Base-by-base conservation (phyloP, 1,139 yeast genomes). In the Geotrichum cucujoidarum region DNA sequence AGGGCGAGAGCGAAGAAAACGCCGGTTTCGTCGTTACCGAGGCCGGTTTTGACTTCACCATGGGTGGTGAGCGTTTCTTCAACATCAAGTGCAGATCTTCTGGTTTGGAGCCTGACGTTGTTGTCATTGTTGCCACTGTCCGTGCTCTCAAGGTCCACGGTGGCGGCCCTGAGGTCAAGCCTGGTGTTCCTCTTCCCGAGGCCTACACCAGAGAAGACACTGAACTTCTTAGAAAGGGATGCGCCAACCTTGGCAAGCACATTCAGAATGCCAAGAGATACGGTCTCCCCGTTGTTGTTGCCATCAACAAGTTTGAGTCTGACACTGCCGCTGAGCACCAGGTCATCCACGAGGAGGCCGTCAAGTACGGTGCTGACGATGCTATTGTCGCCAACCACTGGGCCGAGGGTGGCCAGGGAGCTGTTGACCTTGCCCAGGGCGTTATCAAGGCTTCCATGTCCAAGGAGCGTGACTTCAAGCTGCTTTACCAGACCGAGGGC, bases 61-160 rank as follows among this genome's bases (percentile, higher is more conserved):
- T 92, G 97, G 98, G 98, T 65, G 97, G 97, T 65, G 98, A 92
- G 73, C 79, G 97, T 67, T 92, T 92, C 73, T 79, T 90, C 70
- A 90, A 92, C 74, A 92, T 92, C 72, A 92, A 92, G 73, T 89
- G 97, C 72, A 81, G 98, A 66, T 79, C 95, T 27, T 83, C 95
- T 7, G 97, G 97, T 2, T 77, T 90, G 56, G 76, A 76, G 20
- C 98, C 98, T 35, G 96, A 92, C 65, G 88, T 83, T 49, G 89
- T 90, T 57, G 95, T 92, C 51, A 84, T 92, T 65, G 98, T 92
- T 50, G 97, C 98, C 44, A 92, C 98, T 43, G 95, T 89, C 41
- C 83, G 97, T 70, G 98, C 98, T 31, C 78, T 92, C 68, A 92
- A 92, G 73, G 88, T 88, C 43, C 98, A 92, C 67, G 98, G 98